Evolutionary conservation across 2,329 filamentous ascomycete genomes (phyloP), one percentile per base, ranked within the genome.

Genomic region (Zarea fungicola): DNA sequence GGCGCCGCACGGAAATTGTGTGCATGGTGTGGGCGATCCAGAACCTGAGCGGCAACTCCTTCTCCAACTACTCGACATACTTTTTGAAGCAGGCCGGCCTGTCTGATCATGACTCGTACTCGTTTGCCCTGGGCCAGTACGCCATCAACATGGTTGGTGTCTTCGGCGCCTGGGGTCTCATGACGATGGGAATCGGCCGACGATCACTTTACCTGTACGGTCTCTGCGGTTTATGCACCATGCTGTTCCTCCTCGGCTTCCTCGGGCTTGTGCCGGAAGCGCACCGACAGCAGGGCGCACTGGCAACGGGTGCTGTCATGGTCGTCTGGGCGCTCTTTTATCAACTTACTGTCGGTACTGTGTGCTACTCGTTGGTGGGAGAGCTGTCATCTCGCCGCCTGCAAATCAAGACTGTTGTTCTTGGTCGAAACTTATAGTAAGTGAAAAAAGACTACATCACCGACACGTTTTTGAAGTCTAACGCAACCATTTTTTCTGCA

Each of bases 391-490:
- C 89, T 0, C 81, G 87, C 13, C 80, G 90, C 2, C 76, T 96
- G 28, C 86, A 91, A 62, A 91, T 95, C 72, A 96, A 96, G 73
- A 95, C 91, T 0, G 86, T 95, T 19, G 90, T 93, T 1, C 77
- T 96, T 2, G 89, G 87, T 2, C 85, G 90, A 48, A 87, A 89
- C 57, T 71, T 89, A 39, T 87, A 87, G 76, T 79, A 65, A 66
- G 75, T 69, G 28, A 23, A 43, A 39, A 16, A n/a, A n/a, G n/a
- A n/a, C n/a, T n/a, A n/a, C n/a, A n/a, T n/a, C 3, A n/a, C 23
- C 11, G 10, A 10, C 16, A 23, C 28, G 13, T 23, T 2, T 9
- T 10, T 26, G n/a, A 13, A n/a, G 3, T 7, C 16, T n/a, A 14
- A 22, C 19, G 3, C 18, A 26, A 9, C 5, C 11, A 16, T 18